These are phyloP conservation scores for Dioszegia hungarica DNA, from an alignment of 768 basidiomycete species.

Conservation along the genomic window DNA sequence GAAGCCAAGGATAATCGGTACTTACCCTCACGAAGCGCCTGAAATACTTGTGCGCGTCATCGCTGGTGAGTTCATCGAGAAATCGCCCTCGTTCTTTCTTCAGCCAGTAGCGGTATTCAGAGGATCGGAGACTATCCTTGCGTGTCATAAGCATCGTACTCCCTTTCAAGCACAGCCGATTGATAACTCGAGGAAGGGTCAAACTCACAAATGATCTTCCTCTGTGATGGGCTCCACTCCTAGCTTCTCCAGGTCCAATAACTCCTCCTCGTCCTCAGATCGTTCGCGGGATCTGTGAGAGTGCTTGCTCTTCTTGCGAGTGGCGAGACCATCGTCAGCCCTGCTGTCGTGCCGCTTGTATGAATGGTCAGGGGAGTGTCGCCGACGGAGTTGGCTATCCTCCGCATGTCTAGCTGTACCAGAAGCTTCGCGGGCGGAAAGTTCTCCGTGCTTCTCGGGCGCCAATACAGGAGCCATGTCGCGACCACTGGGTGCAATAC, in stretches of 20 bases:
- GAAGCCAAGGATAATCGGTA: background rate
- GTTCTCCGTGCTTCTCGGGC: no score
- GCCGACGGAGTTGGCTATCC: no score
- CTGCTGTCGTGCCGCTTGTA: no score
- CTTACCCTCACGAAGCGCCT: slow-evolving; percentile 67
- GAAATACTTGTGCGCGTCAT: slow-evolving; percentile 71
- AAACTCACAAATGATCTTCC: slow-evolving; percentile 68
- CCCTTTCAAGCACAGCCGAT: no score
- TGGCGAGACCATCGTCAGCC: no score
- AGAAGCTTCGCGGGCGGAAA: no score
- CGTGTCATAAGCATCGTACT: background rate
- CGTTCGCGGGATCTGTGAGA: background rate
- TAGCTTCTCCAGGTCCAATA: slow-evolving; percentile 52
- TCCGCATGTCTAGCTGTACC: no score
- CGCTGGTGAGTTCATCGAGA: slow-evolving; percentile 77
- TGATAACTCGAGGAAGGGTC: background rate
- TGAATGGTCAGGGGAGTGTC: no score
- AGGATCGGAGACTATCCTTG: slow-evolving; percentile 59
- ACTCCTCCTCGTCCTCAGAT: slow-evolving; percentile 18
- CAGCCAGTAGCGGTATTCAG: slow-evolving; percentile 82
- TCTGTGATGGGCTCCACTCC: slow-evolving; percentile 61
- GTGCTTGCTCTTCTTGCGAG: background rate
- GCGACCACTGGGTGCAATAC: no score
- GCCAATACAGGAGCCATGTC: no score
- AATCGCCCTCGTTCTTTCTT: slow-evolving; percentile 73